Base-by-base conservation (phyloP, 768 basidiomycete species). In the Lactifluus volemus region DNA sequence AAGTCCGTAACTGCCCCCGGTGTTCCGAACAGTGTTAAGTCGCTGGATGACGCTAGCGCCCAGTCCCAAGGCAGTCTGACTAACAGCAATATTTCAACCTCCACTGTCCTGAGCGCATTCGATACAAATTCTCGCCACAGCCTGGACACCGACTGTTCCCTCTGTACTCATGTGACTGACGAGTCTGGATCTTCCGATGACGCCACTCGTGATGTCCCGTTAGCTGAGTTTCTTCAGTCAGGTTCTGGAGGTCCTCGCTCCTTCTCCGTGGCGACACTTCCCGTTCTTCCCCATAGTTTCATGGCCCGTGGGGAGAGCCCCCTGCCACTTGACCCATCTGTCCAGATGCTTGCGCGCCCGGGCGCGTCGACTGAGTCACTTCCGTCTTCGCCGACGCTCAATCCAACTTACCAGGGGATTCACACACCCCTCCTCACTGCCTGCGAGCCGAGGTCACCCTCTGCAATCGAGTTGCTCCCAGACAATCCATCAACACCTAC, bases 341-440 rank as follows among this genome's bases (percentile, higher is more conserved):
- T 94, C 41, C 74, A 87, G 66, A 77, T 76, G 17, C 85, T 93
- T 72, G 87, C 84, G 25, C 81, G 92, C 51, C 89, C 92, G 15
- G 84, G 80, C 11, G 79, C 81, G 54, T 88, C 86, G 12, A 92
- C 91, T 7, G 89, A 90, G 75, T 83, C 82, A 61, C 75, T 89
- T 10, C 80, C 80, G 11, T 66, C 69, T 11, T 69, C 73, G 32
- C 70, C 72, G 19, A 17, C 54, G n/a, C 21, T 55, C 52, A 39
- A 51, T 14, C 80, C 81, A 4, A 58, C 68, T 39, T 70, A 72
- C 39, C 70, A 71, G n/a, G 44, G 50, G 0, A 10, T 58, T 17
- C 51, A 32, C 45, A 53, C 50, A 3, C 54, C 49, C 25, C 29
- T 57, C 6, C 21, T 56, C 29, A n/a, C 32, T 15, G 21, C 21